Conservation (phyloP, 1,284 basidiomycete species). For the Cutaneotrichosporon cutaneum region DNA sequence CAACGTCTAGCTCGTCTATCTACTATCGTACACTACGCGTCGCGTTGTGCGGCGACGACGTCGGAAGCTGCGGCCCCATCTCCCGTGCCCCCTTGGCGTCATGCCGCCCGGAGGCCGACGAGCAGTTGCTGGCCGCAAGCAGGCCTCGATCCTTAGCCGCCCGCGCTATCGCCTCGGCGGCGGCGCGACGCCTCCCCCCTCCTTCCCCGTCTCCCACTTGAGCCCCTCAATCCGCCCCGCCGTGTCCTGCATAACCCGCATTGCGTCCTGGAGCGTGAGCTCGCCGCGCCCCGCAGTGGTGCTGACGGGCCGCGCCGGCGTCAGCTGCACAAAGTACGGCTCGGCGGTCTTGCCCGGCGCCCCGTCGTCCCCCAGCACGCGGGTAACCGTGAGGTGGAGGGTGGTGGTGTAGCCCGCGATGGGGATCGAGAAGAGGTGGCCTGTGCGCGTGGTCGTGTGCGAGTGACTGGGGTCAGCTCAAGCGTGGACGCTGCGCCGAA, state of each 20-base stretch:
- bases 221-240: constrained; percentile 38
- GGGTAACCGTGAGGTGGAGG: constrained; percentile 39
- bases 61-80: too few relatives aligned
- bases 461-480: constrained; percentile 30
- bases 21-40: too few relatives aligned
- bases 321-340: constrained; percentile 43
- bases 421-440: constrained; percentile 43
- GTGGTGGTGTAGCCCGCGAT: constrained; percentile 30
- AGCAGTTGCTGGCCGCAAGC: too few relatives aligned
- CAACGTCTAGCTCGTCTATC: too few relatives aligned
- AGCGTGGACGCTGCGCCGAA: too few relatives aligned
- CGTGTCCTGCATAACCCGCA: constrained; percentile 37
- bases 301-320: constrained; percentile 37
- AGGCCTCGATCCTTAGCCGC: too few relatives aligned
- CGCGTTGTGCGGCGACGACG: too few relatives aligned
- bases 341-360: constrained; percentile 18
- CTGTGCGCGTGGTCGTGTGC: constrained; percentile 36
- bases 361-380: constrained; percentile 18
- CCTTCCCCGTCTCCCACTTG: constrained; percentile 37
- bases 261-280: constrained; percentile 32
- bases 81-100: too few relatives aligned
- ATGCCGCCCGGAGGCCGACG: too few relatives aligned
- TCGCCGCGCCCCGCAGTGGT: constrained; percentile 32
- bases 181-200: background rate
- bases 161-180: background rate